Evolutionary conservation across 441 rosid species (phyloP).

Genomic region (Biscutella laevigata): DNA sequence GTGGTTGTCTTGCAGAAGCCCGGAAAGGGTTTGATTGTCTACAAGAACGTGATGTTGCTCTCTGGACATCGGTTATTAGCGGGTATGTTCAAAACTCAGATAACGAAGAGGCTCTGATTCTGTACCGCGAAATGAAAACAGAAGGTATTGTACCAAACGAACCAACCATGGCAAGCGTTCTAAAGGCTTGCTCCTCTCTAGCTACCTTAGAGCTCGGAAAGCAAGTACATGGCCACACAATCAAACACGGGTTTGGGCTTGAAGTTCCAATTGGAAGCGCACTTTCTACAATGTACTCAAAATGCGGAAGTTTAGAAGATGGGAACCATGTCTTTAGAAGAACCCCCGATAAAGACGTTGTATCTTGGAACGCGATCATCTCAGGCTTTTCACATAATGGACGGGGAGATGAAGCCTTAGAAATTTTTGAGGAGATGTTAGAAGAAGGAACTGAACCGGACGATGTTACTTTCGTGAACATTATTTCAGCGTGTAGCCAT

Average conservation of each 20-base stretch:
- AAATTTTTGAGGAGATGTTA: conserved; percentile 69
- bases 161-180: conserved; percentile 67
- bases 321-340: conserved; percentile 58
- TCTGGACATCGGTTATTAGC: conserved; percentile 81
- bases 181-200: conserved; percentile 70
- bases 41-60: conserved; percentile 55
- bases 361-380: conserved; percentile 88
- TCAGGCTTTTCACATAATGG: conserved; percentile 84
- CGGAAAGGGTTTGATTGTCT: conserved; percentile 56
- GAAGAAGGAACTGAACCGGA: conserved; percentile 52
- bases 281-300: conserved; percentile 74
- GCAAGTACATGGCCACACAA: conserved; percentile 58
- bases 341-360: conserved; percentile 47
- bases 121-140: conserved; percentile 51
- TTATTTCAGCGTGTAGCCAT: conserved; percentile 87
- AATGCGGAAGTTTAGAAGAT: conserved; percentile 65
- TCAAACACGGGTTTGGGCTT: conserved; percentile 53
- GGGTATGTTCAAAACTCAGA: conserved; percentile 75
- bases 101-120: conserved; percentile 58
- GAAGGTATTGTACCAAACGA: conserved; percentile 59
- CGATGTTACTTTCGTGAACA: conserved; percentile 61
- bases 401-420: conserved; percentile 52
- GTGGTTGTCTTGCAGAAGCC: conserved; percentile 47
- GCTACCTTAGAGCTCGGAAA: conserved; percentile 78
- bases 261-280: conserved; percentile 65